Evolutionary conservation across 495 filamentous ascomycete genomes (phyloP).

Genomic region (Neurospora terricola): DNA sequence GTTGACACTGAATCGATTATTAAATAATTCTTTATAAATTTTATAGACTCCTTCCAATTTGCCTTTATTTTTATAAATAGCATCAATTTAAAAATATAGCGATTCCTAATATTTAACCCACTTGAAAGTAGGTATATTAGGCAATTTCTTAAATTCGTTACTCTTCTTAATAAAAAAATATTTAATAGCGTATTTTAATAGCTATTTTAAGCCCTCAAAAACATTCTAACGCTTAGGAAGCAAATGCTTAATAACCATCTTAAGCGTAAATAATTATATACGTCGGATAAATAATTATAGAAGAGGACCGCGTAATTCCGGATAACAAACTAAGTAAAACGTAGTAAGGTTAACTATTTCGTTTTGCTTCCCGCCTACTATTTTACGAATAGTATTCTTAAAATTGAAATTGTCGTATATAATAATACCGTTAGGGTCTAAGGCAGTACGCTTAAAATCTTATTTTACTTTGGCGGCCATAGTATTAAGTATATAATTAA

Average conservation of each 20-base stretch:
- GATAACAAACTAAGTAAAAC: background rate
- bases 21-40: background rate
- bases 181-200: background rate
- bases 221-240: background rate
- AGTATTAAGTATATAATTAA: background rate
- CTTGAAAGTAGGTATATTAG: background rate
- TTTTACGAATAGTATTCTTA: background rate
- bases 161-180: background rate
- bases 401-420: background rate
- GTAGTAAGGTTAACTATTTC: background rate
- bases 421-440: background rate
- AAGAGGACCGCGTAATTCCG: background rate
- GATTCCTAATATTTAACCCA: background rate
- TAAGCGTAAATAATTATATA: background rate
- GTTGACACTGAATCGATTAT: background rate
- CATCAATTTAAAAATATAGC: background rate
- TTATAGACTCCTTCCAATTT: background rate
- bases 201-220: background rate
- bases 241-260: background rate
- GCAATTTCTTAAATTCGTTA: background rate
- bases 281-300: background rate
- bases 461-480: background rate
- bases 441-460: background rate
- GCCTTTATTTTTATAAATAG: background rate
- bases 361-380: background rate